Evolutionary conservation across 495 filamentous ascomycete species (phyloP), one percentile per base, ranked within the genome.

Genomic region (Gamarada debralockiae): DNA sequence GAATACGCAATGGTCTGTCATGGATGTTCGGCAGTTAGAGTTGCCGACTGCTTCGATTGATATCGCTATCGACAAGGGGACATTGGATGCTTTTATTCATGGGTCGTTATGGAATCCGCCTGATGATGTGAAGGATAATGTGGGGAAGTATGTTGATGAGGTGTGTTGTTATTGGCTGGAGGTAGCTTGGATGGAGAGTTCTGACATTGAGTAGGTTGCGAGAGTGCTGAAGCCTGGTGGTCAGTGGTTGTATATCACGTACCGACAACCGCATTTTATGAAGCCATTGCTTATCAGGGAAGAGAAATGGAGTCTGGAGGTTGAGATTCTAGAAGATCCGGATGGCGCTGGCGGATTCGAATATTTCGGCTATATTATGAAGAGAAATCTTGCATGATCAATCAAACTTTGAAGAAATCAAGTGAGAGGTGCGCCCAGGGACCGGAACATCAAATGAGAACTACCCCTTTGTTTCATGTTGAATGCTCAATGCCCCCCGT

Each of bases 1-100:
- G 1, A 52, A 59, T 15, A 62, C 58, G 22, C 57, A 59, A 31
- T 84, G 80, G 80, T 56, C 58, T 34, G 57, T 67, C 22, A 72
- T 70, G 58, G 80, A 85, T 65, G 70, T 84, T 20, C 72, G 79
- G 10, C 48, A 74, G n/a, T 73, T 83, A 65, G 46, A 60, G 36
- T 53, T 70, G 12, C 61, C 59, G 5, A 64, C 66, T 25, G 56
- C 43, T 3, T 67, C 61, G 10, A 60, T 83, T 49, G 79, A 82
- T 59, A 67, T 83, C 20, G 78, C 78, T 17, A 77, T 86, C 52
- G 79, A 84, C 56, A 85, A 85, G 59, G 76, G 72, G 3, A 83
- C 80, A 2, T 67, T 85, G 1, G 82, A 84, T 56, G 79, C 76
- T 29, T 81, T 84, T 74, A 73, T 86, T 17, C 68, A 78, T 46